Conservation (phyloP, 257 asterid genomes). For the Ophiorrhiza pumila region DNA sequence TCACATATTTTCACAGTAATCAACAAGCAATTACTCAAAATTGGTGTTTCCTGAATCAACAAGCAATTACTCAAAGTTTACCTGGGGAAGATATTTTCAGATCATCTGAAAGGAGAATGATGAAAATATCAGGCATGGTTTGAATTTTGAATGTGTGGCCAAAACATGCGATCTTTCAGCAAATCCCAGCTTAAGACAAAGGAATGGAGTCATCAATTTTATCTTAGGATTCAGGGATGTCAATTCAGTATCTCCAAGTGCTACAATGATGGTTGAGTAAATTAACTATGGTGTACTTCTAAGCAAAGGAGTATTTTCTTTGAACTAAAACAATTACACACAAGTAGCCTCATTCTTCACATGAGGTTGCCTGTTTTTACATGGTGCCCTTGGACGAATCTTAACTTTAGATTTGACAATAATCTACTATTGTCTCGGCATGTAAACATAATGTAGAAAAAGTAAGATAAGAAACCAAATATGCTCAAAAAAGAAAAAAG, state of each 20-base stretch:
- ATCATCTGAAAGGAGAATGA: background rate
- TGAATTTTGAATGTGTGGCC: background rate
- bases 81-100: background rate
- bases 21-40: constrained; percentile 1
- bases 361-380: background rate
- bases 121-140: background rate
- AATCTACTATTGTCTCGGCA: background rate
- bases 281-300: background rate
- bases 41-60: background rate
- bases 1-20: background rate
- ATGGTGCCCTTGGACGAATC: background rate
- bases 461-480: background rate
- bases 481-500: no score
- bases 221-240: background rate
- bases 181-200: background rate
- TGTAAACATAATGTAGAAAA: background rate
- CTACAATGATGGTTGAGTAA: background rate
- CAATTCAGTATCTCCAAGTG: background rate
- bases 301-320: background rate
- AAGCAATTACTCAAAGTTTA: background rate
- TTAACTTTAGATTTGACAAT: background rate
- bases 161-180: background rate
- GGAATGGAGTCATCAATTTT: background rate
- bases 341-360: background rate
- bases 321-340: background rate